Evolutionary conservation across 1,284 basidiomycete species (phyloP).

Genomic region (Cryptococcus sp.): DNA sequence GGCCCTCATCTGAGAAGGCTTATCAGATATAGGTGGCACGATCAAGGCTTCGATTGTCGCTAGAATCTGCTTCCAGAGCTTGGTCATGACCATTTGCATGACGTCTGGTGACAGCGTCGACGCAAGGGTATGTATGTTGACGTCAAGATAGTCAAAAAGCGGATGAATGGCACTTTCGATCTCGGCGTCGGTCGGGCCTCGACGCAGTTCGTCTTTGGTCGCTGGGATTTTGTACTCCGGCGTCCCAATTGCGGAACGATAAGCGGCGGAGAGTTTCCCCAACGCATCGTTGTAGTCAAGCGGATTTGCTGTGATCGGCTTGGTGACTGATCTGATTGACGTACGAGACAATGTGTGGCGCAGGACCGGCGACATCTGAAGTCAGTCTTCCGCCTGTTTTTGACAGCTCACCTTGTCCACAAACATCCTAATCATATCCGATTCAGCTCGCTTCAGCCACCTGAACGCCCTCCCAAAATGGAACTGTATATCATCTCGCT

Average conservation of each 20-base stretch:
- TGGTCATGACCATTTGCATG: slow-evolving; percentile 89
- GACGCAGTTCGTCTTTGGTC: slow-evolving; percentile 55
- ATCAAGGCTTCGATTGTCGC: slow-evolving; percentile 83
- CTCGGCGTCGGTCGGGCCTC: slow-evolving; percentile 86
- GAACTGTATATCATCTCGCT: slow-evolving; percentile 97
- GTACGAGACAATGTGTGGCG: slow-evolving; percentile 81
- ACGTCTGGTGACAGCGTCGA: slow-evolving; percentile 80
- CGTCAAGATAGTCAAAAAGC: slow-evolving; percentile 95
- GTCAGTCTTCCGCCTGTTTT: slow-evolving; percentile 4
- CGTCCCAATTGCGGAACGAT: slow-evolving; percentile 61
- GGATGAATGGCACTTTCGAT: slow-evolving; percentile 92
- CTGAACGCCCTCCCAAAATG: slow-evolving; percentile 96
- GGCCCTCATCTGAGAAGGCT: slow-evolving; percentile 86
- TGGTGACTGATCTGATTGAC: slow-evolving; percentile 75
- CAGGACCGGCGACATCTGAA: slow-evolving; percentile 90
- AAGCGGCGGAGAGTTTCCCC: slow-evolving; percentile 74
- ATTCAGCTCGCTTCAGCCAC: slow-evolving; percentile 88
- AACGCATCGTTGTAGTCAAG: slow-evolving; percentile 71
- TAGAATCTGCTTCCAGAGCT: slow-evolving; percentile 96
- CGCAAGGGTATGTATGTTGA: slow-evolving; percentile 88
- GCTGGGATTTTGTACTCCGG: slow-evolving; percentile 75
- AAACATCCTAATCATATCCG: slow-evolving; percentile 94
- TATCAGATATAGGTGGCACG: slow-evolving; percentile 86
- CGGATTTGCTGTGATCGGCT: slow-evolving; percentile 57
- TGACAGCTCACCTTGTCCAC: slow-evolving; percentile 79